Conservation (phyloP, 441 rosid genomes). For the Pelargonium citronellum region DNA sequence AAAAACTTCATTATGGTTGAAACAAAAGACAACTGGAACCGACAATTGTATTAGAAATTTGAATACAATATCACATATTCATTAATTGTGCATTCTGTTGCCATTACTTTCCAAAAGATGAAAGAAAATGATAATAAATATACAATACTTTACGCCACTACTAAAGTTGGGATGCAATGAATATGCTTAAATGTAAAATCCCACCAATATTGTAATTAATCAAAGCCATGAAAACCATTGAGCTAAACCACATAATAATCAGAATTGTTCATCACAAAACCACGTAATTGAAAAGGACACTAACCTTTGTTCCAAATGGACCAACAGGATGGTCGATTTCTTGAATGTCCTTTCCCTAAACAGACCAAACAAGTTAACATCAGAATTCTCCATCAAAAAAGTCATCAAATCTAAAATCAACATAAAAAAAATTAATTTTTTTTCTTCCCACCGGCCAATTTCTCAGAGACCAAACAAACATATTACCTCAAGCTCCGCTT, state of each 20-base stretch:
- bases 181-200: neutral
- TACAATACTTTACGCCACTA: neutral
- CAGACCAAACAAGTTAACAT: conserved; percentile 16
- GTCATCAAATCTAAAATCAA: conserved; percentile 1
- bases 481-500: conserved; percentile 62
- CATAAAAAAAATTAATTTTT: neutral
- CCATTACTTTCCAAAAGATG: no score
- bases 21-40: no score
- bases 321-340: conserved; percentile 12
- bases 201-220: neutral
- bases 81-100: no score
- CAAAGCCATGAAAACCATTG: neutral
- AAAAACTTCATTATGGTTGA: no score
- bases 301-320: conserved; percentile 6
- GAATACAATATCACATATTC: no score
- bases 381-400: conserved; percentile 13
- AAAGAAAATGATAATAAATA: no score
- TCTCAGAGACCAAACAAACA: neutral
- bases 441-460: neutral
- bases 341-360: conserved; percentile 47
- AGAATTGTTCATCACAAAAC: neutral
- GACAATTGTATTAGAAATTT: no score
- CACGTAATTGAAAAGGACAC: neutral
- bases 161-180: neutral
- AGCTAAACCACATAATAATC: neutral